Percentiles rank a stretch among this genome's conserved stretches.
Conservation (phyloP, 2,329 filamentous ascomycete species). For the Amphichorda felina region DNA sequence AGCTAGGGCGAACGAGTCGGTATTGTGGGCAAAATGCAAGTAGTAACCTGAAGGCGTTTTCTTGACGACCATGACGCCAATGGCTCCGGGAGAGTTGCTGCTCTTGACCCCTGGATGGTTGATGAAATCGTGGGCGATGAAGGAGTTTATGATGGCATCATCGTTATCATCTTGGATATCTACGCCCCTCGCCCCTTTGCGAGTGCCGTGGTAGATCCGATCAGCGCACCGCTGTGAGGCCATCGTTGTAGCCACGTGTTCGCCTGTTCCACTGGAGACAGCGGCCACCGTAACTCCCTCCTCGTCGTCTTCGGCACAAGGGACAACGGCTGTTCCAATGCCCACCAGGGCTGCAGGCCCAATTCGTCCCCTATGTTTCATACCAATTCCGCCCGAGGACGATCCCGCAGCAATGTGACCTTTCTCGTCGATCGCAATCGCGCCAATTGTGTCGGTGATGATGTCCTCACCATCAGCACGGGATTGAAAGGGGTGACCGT, state of each 20-base stretch:
- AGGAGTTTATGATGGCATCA: conserved; percentile 58
- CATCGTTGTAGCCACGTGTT: conserved; percentile 95
- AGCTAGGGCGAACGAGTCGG: conserved; percentile 75
- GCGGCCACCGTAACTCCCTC: conserved; percentile 62
- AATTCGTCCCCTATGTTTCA: conserved; percentile 89
- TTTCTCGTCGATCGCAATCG: conserved; percentile 77
- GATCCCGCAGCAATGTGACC: conserved; percentile 90
- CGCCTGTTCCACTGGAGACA: conserved; percentile 88
- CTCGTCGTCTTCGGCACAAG: conserved; percentile 56
- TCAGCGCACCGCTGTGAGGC: conserved; percentile 81
- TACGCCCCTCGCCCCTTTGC: conserved; percentile 45
- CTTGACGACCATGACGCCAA: conserved; percentile 85
- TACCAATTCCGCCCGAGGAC: conserved; percentile 93
- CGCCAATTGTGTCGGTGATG: conserved; percentile 89
- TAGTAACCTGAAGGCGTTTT: conserved; percentile 65
- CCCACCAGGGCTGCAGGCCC: conserved; percentile 90
- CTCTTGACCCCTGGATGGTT: conserved; percentile 72
- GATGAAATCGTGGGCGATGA: conserved; percentile 88
- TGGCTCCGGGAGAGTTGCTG: conserved; percentile 74
- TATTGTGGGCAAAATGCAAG: conserved; percentile 93
- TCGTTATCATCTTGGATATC: conserved; percentile 65
- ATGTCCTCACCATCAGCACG: conserved; percentile 37
- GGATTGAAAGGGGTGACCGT: conserved; percentile 6
- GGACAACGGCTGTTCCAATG: conserved; percentile 83
- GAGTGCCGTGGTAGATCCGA: conserved; percentile 63